A percentile compares a stretch with the other conserved stretches of the same genome.
phyloP scores from a whole-genome alignment of 176 grass and related monocot genomes.

The Paspalum vaginatum region DNA sequence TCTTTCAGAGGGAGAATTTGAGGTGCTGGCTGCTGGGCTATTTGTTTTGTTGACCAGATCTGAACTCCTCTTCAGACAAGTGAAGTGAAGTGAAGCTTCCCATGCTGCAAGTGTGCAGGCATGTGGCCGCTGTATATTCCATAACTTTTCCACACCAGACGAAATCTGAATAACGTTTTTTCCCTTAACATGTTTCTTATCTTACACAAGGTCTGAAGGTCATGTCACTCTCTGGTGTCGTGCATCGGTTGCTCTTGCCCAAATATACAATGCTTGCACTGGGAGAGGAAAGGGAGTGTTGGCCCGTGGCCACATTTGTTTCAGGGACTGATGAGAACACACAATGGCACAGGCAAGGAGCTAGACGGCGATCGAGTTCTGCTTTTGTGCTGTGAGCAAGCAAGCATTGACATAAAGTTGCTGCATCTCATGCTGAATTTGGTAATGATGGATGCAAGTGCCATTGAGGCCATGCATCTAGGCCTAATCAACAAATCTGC shows the following conservation, averaged over 20 bases:
- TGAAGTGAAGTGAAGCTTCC: slow-evolving; percentile 39
- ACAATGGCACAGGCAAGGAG: no score
- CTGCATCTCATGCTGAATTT: slow-evolving; percentile 42
- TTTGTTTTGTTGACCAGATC: slow-evolving; percentile 51
- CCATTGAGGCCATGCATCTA: slow-evolving; percentile 21
- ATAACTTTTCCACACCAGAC: background rate
- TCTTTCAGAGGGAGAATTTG: slow-evolving; percentile 30
- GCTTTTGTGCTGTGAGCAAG: slow-evolving; percentile 5
- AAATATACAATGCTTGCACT: background rate
- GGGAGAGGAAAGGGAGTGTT: slow-evolving; percentile 6
- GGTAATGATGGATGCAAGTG: slow-evolving; percentile 40
- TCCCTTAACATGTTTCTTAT: no score
- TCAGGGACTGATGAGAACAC: background rate
- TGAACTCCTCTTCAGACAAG: slow-evolving; percentile 28
- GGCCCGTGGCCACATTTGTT: background rate
- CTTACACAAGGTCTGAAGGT: background rate
- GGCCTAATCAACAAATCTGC: slow-evolving; percentile 42
- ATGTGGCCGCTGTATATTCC: slow-evolving; percentile 10
- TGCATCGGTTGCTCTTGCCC: background rate
- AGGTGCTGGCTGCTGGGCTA: slow-evolving; percentile 15
- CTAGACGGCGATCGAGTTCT: background rate
- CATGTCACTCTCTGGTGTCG: background rate
- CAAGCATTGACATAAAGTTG: slow-evolving; percentile 35
- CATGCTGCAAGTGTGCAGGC: slow-evolving; percentile 19
- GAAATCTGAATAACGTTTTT: background rate